These are phyloP conservation scores for Rhizopus stolonifer DNA, from an alignment of 371 early-diverging fungal species.

Conservation along the genomic window DNA sequence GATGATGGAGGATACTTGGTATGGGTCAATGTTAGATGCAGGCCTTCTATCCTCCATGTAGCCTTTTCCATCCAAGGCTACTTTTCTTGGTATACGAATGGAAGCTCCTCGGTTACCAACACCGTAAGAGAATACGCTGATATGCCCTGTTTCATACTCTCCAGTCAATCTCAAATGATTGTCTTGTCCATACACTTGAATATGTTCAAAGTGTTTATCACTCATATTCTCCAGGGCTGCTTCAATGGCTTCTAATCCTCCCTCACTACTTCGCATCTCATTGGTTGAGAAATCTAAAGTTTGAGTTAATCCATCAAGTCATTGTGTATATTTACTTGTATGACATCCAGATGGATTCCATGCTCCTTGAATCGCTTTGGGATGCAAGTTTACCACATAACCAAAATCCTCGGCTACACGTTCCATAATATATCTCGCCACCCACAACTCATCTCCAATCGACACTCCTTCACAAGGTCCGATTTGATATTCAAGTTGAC, in stretches of 20 bases:
- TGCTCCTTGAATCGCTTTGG: constrained; percentile 51
- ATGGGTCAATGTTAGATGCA: constrained; percentile 58
- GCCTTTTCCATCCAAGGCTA: constrained; percentile 44
- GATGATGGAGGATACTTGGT: constrained; percentile 46
- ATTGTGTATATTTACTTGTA: constrained; percentile 23
- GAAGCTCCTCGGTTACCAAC: constrained; percentile 54
- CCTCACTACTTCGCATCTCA: constrained; percentile 44
- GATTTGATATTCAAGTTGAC: constrained; percentile 55
- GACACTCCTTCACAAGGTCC: constrained; percentile 51
- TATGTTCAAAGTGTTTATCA: constrained; percentile 42
- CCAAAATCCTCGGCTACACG: constrained; percentile 56
- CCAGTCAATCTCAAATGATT: constrained; percentile 53
- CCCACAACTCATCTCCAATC: constrained; percentile 52
- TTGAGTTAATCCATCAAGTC: too few species aligned
- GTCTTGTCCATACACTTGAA: constrained; percentile 53
- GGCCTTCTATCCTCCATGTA: constrained; percentile 54
- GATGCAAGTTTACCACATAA: constrained; percentile 43
- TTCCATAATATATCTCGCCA: constrained; percentile 47
- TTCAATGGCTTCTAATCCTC: constrained; percentile 48
- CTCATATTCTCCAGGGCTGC: constrained; percentile 51
- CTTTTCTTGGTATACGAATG: constrained; percentile 52
- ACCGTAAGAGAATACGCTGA: constrained; percentile 46
- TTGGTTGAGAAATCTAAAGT: constrained; percentile 46
- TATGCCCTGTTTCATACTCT: constrained; percentile 53
- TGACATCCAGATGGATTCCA: constrained; percentile 55